Evolutionary conservation across 257 asterid genomes (phyloP).

Genomic region (Coffea canephora): DNA sequence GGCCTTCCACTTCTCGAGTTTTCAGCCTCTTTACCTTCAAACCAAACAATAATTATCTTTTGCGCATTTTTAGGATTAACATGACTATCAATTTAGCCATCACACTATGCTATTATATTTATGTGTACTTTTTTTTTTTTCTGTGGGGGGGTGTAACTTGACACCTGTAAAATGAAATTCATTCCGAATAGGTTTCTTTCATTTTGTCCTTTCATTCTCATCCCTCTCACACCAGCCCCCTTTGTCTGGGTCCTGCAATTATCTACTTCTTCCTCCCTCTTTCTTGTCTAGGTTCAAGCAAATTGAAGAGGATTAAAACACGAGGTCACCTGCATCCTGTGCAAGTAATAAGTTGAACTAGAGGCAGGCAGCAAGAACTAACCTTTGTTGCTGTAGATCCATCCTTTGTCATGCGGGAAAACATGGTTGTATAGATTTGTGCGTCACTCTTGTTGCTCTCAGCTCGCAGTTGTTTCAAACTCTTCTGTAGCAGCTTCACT

Average conservation of each 20-base stretch:
- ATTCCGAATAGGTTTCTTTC: background rate
- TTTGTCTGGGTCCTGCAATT: background rate
- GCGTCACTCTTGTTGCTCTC: slow-evolving; percentile 61
- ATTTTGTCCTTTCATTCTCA: no score
- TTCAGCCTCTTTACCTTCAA: no score
- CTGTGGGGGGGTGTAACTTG: background rate
- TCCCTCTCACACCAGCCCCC: background rate
- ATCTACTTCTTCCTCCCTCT: background rate
- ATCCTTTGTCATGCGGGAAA: slow-evolving; percentile 39
- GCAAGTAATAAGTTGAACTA: background rate
- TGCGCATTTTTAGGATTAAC: no score
- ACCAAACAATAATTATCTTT: no score
- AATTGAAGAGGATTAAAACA: background rate
- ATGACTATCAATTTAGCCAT: no score
- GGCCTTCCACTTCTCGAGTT: no score
- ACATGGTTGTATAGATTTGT: slow-evolving; percentile 51
- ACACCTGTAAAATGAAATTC: background rate
- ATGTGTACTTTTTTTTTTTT: no score
- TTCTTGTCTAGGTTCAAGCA: background rate
- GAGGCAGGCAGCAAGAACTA: slow-evolving; percentile 6
- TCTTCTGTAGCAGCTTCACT: slow-evolving; percentile 52
- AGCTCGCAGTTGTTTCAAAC: slow-evolving; percentile 45
- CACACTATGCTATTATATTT: no score
- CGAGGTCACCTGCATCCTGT: background rate
- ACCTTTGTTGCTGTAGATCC: slow-evolving; percentile 49